phyloP scores from a whole-genome alignment of 495 filamentous ascomycete species.

The Trichoderma orchidacearum region DNA sequence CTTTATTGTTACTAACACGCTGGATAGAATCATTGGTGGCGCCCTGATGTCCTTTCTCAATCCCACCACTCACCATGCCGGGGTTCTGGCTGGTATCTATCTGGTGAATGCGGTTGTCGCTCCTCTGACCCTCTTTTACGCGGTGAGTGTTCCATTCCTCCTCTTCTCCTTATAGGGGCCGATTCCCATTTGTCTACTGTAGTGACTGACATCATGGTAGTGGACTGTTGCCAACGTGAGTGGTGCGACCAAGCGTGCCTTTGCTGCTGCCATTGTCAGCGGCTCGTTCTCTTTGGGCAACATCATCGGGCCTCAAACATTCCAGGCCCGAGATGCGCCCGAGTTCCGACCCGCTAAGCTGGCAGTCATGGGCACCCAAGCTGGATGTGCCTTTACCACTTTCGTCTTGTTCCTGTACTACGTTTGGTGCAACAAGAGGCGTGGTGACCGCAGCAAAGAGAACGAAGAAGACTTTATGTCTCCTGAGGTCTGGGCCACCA shows the following conservation, averaged over 20 bases:
- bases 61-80: constrained; percentile 24
- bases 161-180: too few species aligned
- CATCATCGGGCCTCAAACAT: constrained; percentile 58
- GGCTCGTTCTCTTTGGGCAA: constrained; percentile 49
- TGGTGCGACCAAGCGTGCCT: constrained; percentile 24
- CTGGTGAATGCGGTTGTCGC: constrained; percentile 47
- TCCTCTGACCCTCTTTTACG: constrained; percentile 30
- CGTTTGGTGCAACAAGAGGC: constrained; percentile 20
- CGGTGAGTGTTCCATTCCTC: constrained; percentile 7
- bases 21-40: constrained; percentile 33
- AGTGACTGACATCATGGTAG: constrained; percentile 4
- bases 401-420: constrained; percentile 20
- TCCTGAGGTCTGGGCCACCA: constrained; percentile 18
- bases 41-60: constrained; percentile 44
- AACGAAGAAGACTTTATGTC: constrained; percentile 15
- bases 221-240: constrained; percentile 23
- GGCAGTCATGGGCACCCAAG: constrained; percentile 29
- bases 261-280: constrained; percentile 35
- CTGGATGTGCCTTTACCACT: constrained; percentile 18
- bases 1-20: constrained; percentile 1
- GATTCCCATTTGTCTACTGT: too few species aligned
- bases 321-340: constrained; percentile 44
- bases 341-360: constrained; percentile 51
- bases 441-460: constrained; percentile 9
- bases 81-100: constrained; percentile 49